Base-by-base conservation (phyloP, 2,329 filamentous ascomycete genomes). In the Capronia epimyces region DNA sequence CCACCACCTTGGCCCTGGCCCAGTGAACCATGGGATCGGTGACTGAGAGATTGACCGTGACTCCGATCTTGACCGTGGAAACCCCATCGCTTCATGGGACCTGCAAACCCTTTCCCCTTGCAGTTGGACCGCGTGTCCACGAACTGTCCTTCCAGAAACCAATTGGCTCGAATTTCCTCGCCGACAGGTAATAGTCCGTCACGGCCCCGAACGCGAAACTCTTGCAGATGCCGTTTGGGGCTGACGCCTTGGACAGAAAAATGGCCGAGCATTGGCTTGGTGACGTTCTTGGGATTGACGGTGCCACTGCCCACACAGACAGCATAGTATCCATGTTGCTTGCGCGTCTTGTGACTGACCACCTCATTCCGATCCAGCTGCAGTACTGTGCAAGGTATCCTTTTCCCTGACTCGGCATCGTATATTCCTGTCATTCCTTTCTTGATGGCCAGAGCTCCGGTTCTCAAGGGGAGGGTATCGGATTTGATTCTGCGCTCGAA, bases 81-180 rank as follows among this genome's bases (percentile, higher is more conserved):
- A 27, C 89, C 89, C 73, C 91, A 87, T 62, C 87, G 80, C 82
- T 98, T 98, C 93, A 98, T 98, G 60, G 88, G 93, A 79, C 93
- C 93, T 8, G 86, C 88, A 68, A 96, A 98, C 6, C 93, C 93
- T 80, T 89, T 91, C 46, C 93, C 93, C 66, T 87, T 81, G 62
- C 82, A 85, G 65, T 86, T 81, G 43, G 83, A 84, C 63, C 84
- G 79, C 47, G 89, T 83, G 72, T 98, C 93, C 53, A 98, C 86
- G 69, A 82, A 94, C 72, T 96, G 89, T 15, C 93, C 93, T 65
- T 84, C 80, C 63, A 84, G 78, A 72, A 97, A 97, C 87, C 93
- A 95, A 64, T 87, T 83, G n/a, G 93, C 88, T 55, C 80, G 78
- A 60, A 98, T 80, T 62, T 79, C 75, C 62, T 83, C 75, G 36